These are phyloP conservation scores for Silene conica DNA, from an alignment of 148 eudicot genomes.

Conservation along the genomic window DNA sequence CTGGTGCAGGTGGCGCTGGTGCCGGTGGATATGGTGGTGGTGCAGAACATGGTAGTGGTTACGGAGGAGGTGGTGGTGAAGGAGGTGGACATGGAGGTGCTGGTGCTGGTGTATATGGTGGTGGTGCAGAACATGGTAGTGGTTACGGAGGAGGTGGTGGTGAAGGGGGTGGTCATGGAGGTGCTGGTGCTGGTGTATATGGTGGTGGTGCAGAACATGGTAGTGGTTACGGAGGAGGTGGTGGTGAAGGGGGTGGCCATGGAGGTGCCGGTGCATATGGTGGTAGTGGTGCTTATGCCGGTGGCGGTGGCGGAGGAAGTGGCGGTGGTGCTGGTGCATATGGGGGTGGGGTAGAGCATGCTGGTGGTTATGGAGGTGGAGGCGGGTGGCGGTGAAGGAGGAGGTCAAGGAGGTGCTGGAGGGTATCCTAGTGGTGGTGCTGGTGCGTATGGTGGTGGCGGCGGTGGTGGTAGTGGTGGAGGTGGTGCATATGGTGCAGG, in stretches of 20 bases:
- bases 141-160: conserved; percentile 36
- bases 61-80: conserved; percentile 31
- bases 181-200: conserved; percentile 28
- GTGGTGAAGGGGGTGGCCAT: conserved; percentile 34
- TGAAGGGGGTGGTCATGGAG: conserved; percentile 30
- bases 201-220: conserved; percentile 36
- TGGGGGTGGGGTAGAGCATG: conserved; percentile 25
- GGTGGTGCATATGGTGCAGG: conserved; percentile 22
- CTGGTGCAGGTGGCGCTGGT: conserved; percentile 33
- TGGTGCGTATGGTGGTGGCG: conserved; percentile 24
- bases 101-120: conserved; percentile 25
- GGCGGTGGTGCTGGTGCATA: conserved; percentile 28
- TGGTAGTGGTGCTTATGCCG: conserved; percentile 27
- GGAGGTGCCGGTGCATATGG: conserved; percentile 34
- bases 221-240: conserved; percentile 33
- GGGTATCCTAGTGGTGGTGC: conserved; percentile 17
- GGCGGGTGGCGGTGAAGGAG: conserved; percentile 29
- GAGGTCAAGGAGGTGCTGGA: conserved; percentile 23
- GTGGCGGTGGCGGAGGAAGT: conserved; percentile 28
- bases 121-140: conserved; percentile 21
- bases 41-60: too few relatives aligned
- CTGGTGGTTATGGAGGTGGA: conserved; percentile 25
- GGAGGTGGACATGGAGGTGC: conserved; percentile 37
- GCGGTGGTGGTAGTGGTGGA: conserved; percentile 14
- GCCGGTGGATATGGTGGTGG: conserved; percentile 34